Evolutionary conservation across 1,284 basidiomycete genomes (phyloP).

Genomic region (Meira miltonrushii): DNA sequence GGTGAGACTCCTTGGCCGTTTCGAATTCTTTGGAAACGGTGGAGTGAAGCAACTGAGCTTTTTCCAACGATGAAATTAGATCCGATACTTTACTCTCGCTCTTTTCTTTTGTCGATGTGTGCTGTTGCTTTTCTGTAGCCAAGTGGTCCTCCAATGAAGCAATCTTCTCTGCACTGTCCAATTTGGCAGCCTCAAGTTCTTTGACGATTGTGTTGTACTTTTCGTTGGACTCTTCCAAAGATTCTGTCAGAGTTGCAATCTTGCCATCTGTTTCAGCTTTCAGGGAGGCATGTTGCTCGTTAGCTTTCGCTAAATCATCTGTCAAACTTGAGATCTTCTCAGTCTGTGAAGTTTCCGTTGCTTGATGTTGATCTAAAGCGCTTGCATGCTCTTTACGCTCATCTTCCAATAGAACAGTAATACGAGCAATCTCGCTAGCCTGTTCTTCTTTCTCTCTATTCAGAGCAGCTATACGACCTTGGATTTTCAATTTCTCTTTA

Average conservation of each 20-base stretch:
- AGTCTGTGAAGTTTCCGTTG: background rate
- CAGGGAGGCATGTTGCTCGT: constrained; percentile 13
- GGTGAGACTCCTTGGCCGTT: too few species aligned
- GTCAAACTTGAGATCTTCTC: constrained; percentile 13
- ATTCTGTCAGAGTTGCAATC: background rate
- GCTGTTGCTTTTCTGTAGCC: background rate
- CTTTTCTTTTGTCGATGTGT: background rate
- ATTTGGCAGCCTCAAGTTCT: background rate
- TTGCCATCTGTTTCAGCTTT: constrained; percentile 17
- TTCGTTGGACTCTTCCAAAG: background rate
- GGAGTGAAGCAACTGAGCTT: background rate
- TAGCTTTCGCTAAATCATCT: constrained; percentile 16
- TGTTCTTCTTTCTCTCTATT: background rate
- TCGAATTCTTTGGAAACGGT: too few species aligned
- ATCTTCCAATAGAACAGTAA: too few species aligned
- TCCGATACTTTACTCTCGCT: background rate
- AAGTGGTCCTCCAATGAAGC: background rate
- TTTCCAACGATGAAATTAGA: background rate
- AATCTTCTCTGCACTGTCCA: background rate
- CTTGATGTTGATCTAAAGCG: background rate
- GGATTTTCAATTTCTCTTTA: too few species aligned
- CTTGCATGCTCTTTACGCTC: background rate
- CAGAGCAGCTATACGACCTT: background rate
- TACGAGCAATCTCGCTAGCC: background rate
- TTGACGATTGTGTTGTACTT: background rate